Percentiles rank a stretch among this genome's conserved stretches.
Evolutionary conservation across 2,329 filamentous ascomycete genomes (phyloP).

Genomic region (Penicillium brevicompactum): DNA sequence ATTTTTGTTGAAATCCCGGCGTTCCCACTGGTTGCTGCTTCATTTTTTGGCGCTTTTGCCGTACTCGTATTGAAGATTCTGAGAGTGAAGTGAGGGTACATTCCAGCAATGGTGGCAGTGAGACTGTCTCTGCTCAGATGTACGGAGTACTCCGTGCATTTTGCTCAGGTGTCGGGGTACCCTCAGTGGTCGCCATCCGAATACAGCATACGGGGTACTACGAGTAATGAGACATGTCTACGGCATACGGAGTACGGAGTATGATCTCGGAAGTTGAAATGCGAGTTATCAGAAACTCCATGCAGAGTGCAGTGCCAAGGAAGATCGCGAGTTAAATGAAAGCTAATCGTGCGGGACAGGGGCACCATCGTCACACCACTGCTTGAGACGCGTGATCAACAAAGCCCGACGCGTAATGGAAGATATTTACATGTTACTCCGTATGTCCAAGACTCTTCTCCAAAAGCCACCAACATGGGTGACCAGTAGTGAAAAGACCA

Average conservation of each 20-base stretch:
- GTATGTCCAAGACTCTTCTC: constrained; percentile 10
- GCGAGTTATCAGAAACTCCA: no score
- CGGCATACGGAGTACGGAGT: no score
- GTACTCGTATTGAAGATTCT: not conserved
- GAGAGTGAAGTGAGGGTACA: not conserved
- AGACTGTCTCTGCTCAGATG: no score
- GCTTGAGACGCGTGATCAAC: not conserved
- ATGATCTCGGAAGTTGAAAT: no score
- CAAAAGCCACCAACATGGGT: constrained; percentile 39
- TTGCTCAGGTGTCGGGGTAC: no score
- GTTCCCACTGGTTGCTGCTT: not conserved
- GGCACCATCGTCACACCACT: no score
- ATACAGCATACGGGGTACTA: no score
- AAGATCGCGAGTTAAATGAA: not conserved
- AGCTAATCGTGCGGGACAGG: not conserved
- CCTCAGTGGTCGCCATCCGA: no score
- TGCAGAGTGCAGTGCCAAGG: no score
- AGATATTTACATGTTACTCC: not conserved
- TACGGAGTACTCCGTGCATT: no score
- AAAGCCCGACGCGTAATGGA: not conserved
- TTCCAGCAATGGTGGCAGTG: no score
- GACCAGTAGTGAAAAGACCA: constrained; percentile 40
- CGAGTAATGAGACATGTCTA: no score
- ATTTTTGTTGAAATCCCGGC: not conserved
- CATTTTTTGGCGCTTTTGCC: not conserved